Base-by-base conservation (phyloP, 179 eudicot species). In the Sideroxylon spinosum region DNA sequence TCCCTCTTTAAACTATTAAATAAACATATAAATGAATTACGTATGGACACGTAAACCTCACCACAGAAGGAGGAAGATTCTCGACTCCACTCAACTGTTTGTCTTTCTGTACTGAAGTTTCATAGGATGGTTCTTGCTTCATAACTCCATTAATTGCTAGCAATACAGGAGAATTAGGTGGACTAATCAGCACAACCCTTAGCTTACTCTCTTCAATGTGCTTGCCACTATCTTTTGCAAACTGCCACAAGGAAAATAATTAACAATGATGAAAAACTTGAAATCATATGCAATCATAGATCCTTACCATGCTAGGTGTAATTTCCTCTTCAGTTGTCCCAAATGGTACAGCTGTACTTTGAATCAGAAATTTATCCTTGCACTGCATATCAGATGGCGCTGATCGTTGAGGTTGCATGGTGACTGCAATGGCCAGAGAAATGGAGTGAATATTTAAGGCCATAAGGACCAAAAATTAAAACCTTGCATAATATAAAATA, bases 291-390 rank as follows among this genome's bases (percentile, higher is more conserved):
- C 10, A 65, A 69, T 19, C 77, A 4, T 13, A 78, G 61, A 77
- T 77, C 37, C 86, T 82, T 82, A 92, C 98, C 91, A 87, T 76
- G 75, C 78, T 88, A 67, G 93, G 78, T 29, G 89, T 84, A 68
- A 94, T 86, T 59, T 88, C 92, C 52, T 88, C 90, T 57, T 89
- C 98, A 76, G 78, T 83, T 53, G 89, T 81, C 80, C 88, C 95
- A 66, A 73, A 79, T 6, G 93, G 84, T 52, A 85, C 89, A 77
- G 88, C 81, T 63, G 91, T 89, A 83, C 93, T 81, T 82, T 90
- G 98, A 80, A 94, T 81, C 37, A 94, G 82, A 81, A 94, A 94
- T 78, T 94, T 94, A 85, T 94, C 98, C 80, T 86, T 92, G 89
- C 97, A 94, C 50, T 73, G 87, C 85, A 90, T 80, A 71, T 92